These are phyloP conservation scores for Pneumocystis murina DNA, from an alignment of 1,139 yeast species.

Conservation along the genomic window DNA sequence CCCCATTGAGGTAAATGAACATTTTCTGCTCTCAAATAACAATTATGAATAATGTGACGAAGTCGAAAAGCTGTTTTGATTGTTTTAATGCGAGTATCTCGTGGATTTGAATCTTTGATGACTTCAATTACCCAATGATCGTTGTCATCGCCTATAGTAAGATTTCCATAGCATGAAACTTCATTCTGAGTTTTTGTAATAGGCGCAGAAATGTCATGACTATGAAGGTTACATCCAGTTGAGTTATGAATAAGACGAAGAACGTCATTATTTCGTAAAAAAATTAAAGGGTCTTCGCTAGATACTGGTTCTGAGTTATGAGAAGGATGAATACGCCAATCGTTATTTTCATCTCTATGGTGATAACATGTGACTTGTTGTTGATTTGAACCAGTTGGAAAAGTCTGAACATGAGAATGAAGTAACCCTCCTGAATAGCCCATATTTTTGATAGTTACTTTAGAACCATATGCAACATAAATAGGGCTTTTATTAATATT, in stretches of 20 bases:
- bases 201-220: conserved; percentile 75
- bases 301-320: conserved; percentile 36
- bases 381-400: conserved; percentile 89
- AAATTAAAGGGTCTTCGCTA: conserved; percentile 34
- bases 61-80: conserved; percentile 76
- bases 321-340: conserved; percentile 71
- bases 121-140: conserved; percentile 91
- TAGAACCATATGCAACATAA: conserved; percentile 68
- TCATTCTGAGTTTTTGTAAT: conserved; percentile 47
- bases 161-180: conserved; percentile 87
- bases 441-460: conserved; percentile 70
- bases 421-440: conserved; percentile 84
- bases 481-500: conserved; percentile 77
- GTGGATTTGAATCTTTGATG: conserved; percentile 55
- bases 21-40: conserved; percentile 81
- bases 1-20: conserved; percentile 88
- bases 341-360: conserved; percentile 82
- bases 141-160: conserved; percentile 71
- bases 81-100: conserved; percentile 57
- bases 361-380: conserved; percentile 92
- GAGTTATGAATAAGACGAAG: conserved; percentile 65
- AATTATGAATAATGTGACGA: conserved; percentile 48
- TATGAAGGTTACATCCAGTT: conserved; percentile 83
- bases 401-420: conserved; percentile 88
- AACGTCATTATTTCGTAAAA: conserved; percentile 53